phyloP scores from a whole-genome alignment of 805 yeast genomes.

The Saturnispora quitensis region DNA sequence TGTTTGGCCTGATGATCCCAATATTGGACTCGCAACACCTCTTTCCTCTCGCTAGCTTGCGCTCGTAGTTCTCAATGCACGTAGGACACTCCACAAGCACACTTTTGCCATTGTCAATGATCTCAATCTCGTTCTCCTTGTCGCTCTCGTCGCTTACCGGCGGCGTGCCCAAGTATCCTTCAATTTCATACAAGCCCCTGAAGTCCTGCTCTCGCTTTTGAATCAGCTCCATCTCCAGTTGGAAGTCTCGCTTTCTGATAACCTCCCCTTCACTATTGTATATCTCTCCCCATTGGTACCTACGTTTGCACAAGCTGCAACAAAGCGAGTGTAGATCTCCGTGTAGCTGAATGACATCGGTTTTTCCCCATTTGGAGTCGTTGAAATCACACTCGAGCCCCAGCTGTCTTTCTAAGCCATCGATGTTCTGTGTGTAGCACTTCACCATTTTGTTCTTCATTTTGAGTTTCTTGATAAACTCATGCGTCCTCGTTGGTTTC shows the following conservation, averaged over 20 bases:
- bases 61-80: conserved; percentile 50
- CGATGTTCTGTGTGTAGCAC: conserved; percentile 94
- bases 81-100: conserved; percentile 67
- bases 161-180: conserved; percentile 1
- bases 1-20: conserved; percentile 80
- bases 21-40: conserved; percentile 59
- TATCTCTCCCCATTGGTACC: conserved; percentile 48
- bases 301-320: conserved; percentile 62
- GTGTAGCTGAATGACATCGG: conserved; percentile 82
- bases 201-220: conserved; percentile 1
- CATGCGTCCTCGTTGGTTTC: conserved; percentile 76
- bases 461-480: conserved; percentile 53
- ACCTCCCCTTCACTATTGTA: conserved; percentile 29
- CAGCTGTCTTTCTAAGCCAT: conserved; percentile 65
- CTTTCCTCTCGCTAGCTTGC: conserved; percentile 60
- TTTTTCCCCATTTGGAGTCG: conserved; percentile 42
- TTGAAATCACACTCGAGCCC: conserved; percentile 57
- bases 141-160: conserved; percentile 8
- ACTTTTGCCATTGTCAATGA: conserved; percentile 12
- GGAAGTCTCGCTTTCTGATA: background rate
- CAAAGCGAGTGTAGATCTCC: conserved; percentile 74
- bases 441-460: conserved; percentile 60
- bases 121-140: conserved; percentile 4
- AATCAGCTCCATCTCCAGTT: conserved; percentile 1
- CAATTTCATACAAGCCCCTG: background rate